Evolutionary conservation across 805 yeast species (phyloP).

Genomic region (Pichia nanzhaoensis): DNA sequence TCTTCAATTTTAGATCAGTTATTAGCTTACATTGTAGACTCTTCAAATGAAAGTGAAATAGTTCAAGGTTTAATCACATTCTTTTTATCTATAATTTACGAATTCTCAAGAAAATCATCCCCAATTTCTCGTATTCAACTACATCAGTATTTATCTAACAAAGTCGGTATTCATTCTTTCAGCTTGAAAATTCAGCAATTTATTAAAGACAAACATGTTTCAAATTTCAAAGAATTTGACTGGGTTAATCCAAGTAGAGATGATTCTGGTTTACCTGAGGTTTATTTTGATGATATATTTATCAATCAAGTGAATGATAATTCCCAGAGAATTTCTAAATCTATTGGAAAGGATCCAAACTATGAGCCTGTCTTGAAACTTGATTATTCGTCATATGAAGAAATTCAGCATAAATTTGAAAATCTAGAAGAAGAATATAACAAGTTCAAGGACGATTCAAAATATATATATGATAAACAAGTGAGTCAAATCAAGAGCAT

Average conservation of each 20-base stretch:
- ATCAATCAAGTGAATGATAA: conserved; percentile 65
- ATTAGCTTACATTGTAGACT: conserved; percentile 54
- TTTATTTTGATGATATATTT: conserved; percentile 62
- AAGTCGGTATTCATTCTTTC: conserved; percentile 79
- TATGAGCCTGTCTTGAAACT: conserved; percentile 63
- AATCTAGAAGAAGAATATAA: conserved; percentile 15
- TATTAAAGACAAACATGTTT: conserved; percentile 49
- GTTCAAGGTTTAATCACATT: conserved; percentile 67
- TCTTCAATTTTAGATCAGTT: conserved; percentile 59
- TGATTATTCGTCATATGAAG: conserved; percentile 54
- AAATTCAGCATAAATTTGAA: conserved; percentile 33
- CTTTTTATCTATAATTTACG: conserved; percentile 72
- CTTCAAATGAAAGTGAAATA: conserved; percentile 31
- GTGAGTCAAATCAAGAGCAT: conserved; percentile 19
- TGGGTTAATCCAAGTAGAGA: conserved; percentile 52
- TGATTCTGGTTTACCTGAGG: conserved; percentile 81
- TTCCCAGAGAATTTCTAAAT: conserved; percentile 55
- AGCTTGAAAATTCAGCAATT: conserved; percentile 67
- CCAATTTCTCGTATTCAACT: conserved; percentile 56
- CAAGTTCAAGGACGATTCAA: conserved; percentile 17
- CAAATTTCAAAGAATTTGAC: conserved; percentile 47
- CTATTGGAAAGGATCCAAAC: conserved; percentile 68
- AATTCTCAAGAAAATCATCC: conserved; percentile 59
- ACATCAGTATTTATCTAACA: conserved; percentile 53
- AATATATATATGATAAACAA: conserved; percentile 16